phyloP scores from a whole-genome alignment of 768 basidiomycete species.

The Naganishia kalamii region DNA sequence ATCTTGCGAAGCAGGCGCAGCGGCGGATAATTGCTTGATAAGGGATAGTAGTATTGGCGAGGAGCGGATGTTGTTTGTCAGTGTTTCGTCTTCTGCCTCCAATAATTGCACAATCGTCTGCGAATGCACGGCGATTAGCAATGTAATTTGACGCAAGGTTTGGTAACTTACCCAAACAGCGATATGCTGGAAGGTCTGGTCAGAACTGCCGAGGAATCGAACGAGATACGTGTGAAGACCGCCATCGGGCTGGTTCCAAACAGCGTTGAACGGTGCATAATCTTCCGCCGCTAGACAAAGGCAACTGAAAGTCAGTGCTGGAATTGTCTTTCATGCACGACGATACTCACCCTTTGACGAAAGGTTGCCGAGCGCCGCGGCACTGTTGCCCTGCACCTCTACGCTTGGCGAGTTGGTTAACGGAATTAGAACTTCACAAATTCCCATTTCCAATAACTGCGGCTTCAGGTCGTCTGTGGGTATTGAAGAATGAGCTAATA shows the following conservation, averaged over 20 bases:
- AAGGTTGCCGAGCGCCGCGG: constrained; percentile 92
- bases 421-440: constrained; percentile 94
- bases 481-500: constrained; percentile 11
- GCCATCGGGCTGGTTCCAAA: constrained; percentile 96
- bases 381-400: constrained; percentile 97
- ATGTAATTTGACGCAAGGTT: neutral
- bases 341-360: constrained; percentile 63
- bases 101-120: constrained; percentile 87
- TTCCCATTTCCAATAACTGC: constrained; percentile 93
- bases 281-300: constrained; percentile 52
- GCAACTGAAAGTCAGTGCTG: neutral
- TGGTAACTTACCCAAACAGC: constrained; percentile 68
- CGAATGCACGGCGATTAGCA: neutral
- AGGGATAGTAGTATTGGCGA: constrained; percentile 76
- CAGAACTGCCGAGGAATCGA: constrained; percentile 83
- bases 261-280: constrained; percentile 93
- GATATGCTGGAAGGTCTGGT: constrained; percentile 98
- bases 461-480: constrained; percentile 86
- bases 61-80: constrained; percentile 81
- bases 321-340: constrained; percentile 46
- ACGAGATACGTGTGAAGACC: constrained; percentile 93
- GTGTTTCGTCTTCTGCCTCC: constrained; percentile 89
- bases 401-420: constrained; percentile 91
- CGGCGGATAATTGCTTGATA: constrained; percentile 67
- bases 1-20: constrained; percentile 61